phyloP scores from a whole-genome alignment of 1,284 basidiomycete genomes.

The Sanguinoderma infundibulare region DNA sequence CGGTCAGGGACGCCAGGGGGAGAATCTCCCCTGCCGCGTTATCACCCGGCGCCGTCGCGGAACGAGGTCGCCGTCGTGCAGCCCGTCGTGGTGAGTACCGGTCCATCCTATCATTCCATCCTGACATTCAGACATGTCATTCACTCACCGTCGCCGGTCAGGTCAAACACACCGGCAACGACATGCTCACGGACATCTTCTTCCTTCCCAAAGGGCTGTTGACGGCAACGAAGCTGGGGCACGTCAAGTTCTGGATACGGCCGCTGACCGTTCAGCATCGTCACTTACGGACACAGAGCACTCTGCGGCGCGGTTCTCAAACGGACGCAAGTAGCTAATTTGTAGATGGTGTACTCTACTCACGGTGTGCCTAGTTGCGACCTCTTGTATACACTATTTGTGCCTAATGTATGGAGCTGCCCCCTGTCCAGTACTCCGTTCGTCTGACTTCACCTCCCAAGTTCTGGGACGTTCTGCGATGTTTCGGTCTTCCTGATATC shows the following conservation, averaged over 20 bases:
- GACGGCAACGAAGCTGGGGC: conserved; percentile 73
- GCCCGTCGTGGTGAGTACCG: conserved; percentile 80
- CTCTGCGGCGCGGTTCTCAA: conserved; percentile 23
- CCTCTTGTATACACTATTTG: background rate
- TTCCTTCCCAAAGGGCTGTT: conserved; percentile 80
- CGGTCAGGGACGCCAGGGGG: conserved; percentile 30
- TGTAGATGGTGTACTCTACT: background rate
- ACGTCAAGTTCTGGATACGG: conserved; percentile 84
- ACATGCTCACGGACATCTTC: conserved; percentile 70
- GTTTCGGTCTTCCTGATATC: too few species aligned
- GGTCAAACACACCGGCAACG: conserved; percentile 81
- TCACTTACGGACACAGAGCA: conserved; percentile 28
- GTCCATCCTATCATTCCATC: background rate
- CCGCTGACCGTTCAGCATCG: conserved; percentile 56
- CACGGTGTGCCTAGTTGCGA: background rate
- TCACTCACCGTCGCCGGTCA: conserved; percentile 52
- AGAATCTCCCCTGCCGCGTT: conserved; percentile 51
- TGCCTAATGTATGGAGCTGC: background rate
- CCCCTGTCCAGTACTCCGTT: too few species aligned
- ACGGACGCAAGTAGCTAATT: conserved; percentile 16
- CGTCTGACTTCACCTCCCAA: too few species aligned
- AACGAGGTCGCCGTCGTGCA: conserved; percentile 91
- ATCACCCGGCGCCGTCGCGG: conserved; percentile 86
- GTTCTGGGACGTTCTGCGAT: too few species aligned
- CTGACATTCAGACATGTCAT: conserved; percentile 29